Conservation (phyloP, 495 filamentous ascomycete genomes). For the Bathelium albidoporum region DNA sequence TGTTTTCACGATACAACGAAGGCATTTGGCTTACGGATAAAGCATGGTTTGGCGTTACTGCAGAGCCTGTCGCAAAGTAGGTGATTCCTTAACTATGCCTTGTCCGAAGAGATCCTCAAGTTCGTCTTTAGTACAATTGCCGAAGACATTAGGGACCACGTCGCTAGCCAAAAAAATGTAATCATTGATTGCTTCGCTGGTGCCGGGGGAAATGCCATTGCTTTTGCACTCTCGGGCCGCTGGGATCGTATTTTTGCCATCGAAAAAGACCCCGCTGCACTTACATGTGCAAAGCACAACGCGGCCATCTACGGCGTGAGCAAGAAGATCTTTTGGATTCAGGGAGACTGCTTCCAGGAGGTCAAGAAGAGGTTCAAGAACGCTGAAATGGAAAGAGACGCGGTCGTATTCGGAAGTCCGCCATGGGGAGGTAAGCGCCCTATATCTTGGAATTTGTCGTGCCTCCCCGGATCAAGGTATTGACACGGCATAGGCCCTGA, state of each 20-base stretch:
- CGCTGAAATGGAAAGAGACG: constrained; percentile 23
- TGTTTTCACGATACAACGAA: constrained; percentile 76
- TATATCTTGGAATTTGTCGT: background rate
- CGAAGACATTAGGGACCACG: constrained; percentile 48
- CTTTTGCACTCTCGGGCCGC: constrained; percentile 65
- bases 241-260: constrained; percentile 81
- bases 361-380: constrained; percentile 27
- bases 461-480: background rate
- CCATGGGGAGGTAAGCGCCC: constrained; percentile 72
- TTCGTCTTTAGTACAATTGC: constrained; percentile 48
- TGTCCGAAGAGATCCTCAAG: constrained; percentile 3
- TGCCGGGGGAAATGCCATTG: constrained; percentile 89
- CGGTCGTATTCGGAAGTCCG: constrained; percentile 78
- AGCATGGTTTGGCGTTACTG: constrained; percentile 94
- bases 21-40: constrained; percentile 84
- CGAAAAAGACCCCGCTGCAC: constrained; percentile 64
- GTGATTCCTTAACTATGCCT: constrained; percentile 10
- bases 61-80: constrained; percentile 79
- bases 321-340: constrained; percentile 70
- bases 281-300: constrained; percentile 87
- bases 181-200: constrained; percentile 85
- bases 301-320: constrained; percentile 76
- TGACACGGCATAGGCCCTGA: constrained; percentile 46
- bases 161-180: constrained; percentile 42
- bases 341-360: constrained; percentile 69